Evolutionary conservation across 768 basidiomycete species (phyloP).

Genomic region (Tulasnella sp.): DNA sequence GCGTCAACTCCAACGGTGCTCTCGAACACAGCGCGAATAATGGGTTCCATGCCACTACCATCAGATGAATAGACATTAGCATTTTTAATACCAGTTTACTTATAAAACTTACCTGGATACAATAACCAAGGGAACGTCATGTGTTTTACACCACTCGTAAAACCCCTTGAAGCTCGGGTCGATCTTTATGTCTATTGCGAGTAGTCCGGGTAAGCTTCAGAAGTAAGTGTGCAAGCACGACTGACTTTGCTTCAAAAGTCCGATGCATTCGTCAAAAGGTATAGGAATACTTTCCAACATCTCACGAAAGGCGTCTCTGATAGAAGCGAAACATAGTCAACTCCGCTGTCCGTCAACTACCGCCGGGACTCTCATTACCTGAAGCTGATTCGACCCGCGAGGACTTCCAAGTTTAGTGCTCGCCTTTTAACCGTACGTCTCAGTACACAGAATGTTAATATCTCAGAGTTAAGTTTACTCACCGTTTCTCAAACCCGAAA

Average conservation of each 20-base stretch:
- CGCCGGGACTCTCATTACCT: conserved; percentile 47
- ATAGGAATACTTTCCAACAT: conserved; percentile 79
- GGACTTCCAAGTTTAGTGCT: conserved; percentile 70
- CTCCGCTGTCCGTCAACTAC: not conserved
- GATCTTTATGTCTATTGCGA: conserved; percentile 69
- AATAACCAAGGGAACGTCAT: conserved; percentile 86
- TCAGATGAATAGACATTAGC: not conserved
- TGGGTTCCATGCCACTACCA: conserved; percentile 85
- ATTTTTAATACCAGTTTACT: not conserved
- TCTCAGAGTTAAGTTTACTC: not conserved
- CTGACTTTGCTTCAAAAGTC: conserved; percentile 71
- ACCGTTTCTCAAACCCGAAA: conserved; percentile 73
- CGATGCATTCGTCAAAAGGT: conserved; percentile 82
- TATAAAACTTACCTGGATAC: conserved; percentile 71
- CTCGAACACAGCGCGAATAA: conserved; percentile 88
- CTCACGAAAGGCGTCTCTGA: conserved; percentile 81
- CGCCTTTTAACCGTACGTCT: conserved; percentile 44
- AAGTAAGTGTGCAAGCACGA: conserved; percentile 24
- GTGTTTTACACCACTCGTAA: conserved; percentile 76
- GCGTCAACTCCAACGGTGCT: conserved; percentile 77
- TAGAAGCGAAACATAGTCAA: not conserved
- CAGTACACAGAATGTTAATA: not conserved
- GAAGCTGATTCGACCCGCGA: conserved; percentile 70
- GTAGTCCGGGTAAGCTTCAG: not conserved
- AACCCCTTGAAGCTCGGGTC: conserved; percentile 91